phyloP scores from a whole-genome alignment of 805 yeast species.

The Phaffomyces antillensis region DNA sequence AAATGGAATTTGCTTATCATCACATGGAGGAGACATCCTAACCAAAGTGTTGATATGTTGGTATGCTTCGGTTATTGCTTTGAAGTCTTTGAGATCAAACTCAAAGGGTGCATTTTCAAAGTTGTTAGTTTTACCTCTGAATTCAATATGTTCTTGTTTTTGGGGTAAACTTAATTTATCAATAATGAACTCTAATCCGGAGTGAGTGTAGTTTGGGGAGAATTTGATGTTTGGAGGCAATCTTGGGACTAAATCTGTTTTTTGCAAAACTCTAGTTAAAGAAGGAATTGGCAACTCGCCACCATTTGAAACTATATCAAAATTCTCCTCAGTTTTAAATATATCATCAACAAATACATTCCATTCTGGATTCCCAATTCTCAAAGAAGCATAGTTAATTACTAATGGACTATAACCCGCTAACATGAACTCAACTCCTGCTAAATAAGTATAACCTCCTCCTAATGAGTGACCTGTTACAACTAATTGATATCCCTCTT shows the following conservation, averaged over 20 bases:
- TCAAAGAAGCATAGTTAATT: constrained; percentile 60
- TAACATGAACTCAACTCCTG: constrained; percentile 53
- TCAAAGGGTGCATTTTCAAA: constrained; percentile 5
- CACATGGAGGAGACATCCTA: constrained; percentile 20
- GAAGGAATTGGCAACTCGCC: constrained; percentile 18
- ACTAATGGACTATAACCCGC: constrained; percentile 49
- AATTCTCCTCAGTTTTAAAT: constrained; percentile 34
- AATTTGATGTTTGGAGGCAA: constrained; percentile 43
- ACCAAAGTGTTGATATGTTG: constrained; percentile 18
- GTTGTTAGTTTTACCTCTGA: constrained; percentile 14
- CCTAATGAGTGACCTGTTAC: constrained; percentile 75
- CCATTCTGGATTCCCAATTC: constrained; percentile 50
- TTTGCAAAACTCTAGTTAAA: constrained; percentile 49
- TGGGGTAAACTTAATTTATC: constrained; percentile 31
- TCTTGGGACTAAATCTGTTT: constrained; percentile 49
- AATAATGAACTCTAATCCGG: constrained; percentile 28
- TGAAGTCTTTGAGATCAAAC: constrained; percentile 4
- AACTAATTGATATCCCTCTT: constrained; percentile 42
- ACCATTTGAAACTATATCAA: constrained; percentile 27
- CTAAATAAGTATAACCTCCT: constrained; percentile 59
- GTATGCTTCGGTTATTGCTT: constrained; percentile 9
- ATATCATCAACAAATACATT: constrained; percentile 44
- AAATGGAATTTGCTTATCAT: constrained; percentile 6
- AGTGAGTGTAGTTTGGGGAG: constrained; percentile 22
- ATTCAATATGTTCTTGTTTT: constrained; percentile 15